These are phyloP conservation scores for Ophiostoma montium DNA, from an alignment of 2,329 filamentous ascomycete species.

Conservation along the genomic window DNA sequence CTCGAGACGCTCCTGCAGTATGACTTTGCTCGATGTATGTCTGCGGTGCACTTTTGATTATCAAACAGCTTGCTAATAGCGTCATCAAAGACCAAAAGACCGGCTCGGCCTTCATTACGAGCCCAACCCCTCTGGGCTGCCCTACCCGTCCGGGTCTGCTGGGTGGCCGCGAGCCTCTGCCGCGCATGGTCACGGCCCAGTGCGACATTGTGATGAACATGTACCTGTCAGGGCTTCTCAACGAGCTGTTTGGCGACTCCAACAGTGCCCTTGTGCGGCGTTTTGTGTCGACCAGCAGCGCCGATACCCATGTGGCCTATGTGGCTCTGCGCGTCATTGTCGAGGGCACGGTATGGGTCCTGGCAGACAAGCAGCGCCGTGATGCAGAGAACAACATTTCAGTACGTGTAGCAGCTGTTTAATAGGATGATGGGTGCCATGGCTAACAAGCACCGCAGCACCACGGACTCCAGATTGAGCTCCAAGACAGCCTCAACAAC, in stretches of 20 bases:
- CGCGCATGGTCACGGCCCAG: slow-evolving; percentile 13
- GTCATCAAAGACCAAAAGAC: slow-evolving; percentile 10
- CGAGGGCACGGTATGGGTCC: slow-evolving; percentile 11
- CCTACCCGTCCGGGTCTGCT: slow-evolving; percentile 5
- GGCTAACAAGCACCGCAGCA: slow-evolving; percentile 4
- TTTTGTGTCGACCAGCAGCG: not conserved
- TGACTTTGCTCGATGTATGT: slow-evolving; percentile 12
- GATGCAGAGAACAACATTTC: slow-evolving; percentile 9
- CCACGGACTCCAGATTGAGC: slow-evolving; percentile 2
- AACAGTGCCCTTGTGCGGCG: not conserved
- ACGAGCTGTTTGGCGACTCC: slow-evolving; percentile 6
- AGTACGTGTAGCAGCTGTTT: not conserved
- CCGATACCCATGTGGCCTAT: slow-evolving; percentile 10
- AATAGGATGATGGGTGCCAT: not conserved
- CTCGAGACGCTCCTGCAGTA: slow-evolving; percentile 9
- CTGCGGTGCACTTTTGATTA: not conserved
- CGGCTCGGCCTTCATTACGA: slow-evolving; percentile 2
- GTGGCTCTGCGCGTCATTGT: slow-evolving; percentile 10
- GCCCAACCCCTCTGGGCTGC: not conserved
- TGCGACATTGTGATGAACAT: slow-evolving; percentile 9
- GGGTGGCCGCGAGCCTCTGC: slow-evolving; percentile 5
- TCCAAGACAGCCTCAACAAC: slow-evolving; percentile 9
- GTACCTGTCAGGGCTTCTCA: slow-evolving; percentile 6
- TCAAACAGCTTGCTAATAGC: not conserved
- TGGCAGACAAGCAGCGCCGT: slow-evolving; percentile 13